Conservation (phyloP, 139 green algal genomes). For the Coelastrella sp. region DNA sequence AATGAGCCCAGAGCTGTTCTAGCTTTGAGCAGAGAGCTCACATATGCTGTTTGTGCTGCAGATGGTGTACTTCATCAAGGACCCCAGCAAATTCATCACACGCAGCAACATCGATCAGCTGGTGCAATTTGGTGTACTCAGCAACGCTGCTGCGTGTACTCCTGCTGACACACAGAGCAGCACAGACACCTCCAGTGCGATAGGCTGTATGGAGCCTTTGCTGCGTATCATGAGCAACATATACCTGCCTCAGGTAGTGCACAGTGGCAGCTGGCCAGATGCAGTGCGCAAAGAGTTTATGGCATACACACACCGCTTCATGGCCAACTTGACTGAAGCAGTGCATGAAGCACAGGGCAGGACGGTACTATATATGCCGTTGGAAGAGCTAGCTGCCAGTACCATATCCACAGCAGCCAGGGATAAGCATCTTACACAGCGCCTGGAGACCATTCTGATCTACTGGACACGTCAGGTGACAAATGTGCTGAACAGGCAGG, state of each 20-base stretch:
- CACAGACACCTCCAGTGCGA: no score
- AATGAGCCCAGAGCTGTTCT: no score
- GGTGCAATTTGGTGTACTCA: slow-evolving; percentile 68
- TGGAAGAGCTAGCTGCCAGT: slow-evolving; percentile 48
- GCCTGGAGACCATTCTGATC: slow-evolving; percentile 86
- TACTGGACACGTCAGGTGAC: slow-evolving; percentile 86
- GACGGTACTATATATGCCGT: slow-evolving; percentile 88
- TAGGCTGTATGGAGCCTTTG: slow-evolving; percentile 69
- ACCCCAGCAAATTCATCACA: slow-evolving; percentile 70
- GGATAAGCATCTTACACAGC: slow-evolving; percentile 87
- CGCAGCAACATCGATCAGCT: slow-evolving; percentile 64
- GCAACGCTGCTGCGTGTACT: not conserved
- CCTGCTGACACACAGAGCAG: not conserved
- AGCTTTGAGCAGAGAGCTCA: no score
- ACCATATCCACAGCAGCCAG: slow-evolving; percentile 36
- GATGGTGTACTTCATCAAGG: slow-evolving; percentile 75
- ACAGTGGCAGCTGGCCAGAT: slow-evolving; percentile 76
- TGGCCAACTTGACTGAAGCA: slow-evolving; percentile 82
- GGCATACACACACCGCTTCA: slow-evolving; percentile 83
- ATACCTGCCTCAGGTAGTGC: slow-evolving; percentile 79
- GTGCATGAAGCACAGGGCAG: slow-evolving; percentile 74
- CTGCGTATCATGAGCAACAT: slow-evolving; percentile 74
- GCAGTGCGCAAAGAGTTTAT: slow-evolving; percentile 81
- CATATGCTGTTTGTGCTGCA: slow-evolving; percentile 27
- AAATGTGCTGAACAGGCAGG: slow-evolving; percentile 36